Conservation (phyloP, 139 green algal species). For the Coelastrella sp. region DNA sequence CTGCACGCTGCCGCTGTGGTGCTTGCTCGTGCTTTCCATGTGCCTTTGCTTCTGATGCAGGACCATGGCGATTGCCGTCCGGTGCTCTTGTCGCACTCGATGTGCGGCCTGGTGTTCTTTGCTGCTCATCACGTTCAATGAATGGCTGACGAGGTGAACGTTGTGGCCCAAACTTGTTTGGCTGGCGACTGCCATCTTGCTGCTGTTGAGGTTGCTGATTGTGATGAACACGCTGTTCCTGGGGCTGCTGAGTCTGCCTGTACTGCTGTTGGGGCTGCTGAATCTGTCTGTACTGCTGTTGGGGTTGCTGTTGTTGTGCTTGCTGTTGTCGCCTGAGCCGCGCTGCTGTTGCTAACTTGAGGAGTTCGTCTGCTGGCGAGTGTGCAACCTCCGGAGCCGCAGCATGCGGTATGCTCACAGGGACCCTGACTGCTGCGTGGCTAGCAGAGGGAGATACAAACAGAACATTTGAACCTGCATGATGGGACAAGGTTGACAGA, state of each 20-base stretch:
- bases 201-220: too few relatives aligned
- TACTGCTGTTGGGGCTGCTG: slow-evolving; percentile 29
- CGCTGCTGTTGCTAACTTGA: slow-evolving; percentile 6
- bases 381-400: slow-evolving; percentile 6
- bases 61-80: too few relatives aligned
- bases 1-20: background rate
- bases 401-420: background rate
- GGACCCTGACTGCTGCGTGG: background rate
- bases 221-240: too few relatives aligned
- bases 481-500: background rate
- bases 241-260: too few relatives aligned
- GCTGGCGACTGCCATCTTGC: background rate
- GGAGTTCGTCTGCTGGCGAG: background rate
- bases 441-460: background rate
- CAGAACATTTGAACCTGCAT: background rate
- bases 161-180: too few relatives aligned
- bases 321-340: background rate
- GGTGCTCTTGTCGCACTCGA: too few relatives aligned
- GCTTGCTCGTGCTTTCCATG: background rate
- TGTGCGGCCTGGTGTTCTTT: too few relatives aligned
- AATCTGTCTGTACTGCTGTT: background rate
- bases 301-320: background rate
- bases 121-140: too few relatives aligned
- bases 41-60: too few relatives aligned
- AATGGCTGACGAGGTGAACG: too few relatives aligned